Conservation (phyloP, 176 grass and related monocot genomes). For the Cenchrus fungigraminus region DNA sequence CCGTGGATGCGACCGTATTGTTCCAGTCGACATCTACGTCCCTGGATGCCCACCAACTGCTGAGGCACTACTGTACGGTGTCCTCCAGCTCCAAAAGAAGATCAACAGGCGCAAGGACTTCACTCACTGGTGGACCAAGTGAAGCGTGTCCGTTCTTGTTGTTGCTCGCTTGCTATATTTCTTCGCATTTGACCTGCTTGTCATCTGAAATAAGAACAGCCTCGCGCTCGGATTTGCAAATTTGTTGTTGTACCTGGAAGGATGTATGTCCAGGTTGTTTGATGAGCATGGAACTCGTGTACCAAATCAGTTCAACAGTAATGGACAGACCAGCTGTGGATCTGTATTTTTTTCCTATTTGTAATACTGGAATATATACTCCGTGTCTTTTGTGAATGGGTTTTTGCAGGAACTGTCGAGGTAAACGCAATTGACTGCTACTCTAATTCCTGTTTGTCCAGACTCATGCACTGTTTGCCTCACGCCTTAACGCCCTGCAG, state of each 20-base stretch:
- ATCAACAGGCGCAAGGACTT: conserved; percentile 98
- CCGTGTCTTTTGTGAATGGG: conserved; percentile 8
- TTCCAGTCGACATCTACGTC: conserved; percentile 91
- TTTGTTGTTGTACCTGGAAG: conserved; percentile 35
- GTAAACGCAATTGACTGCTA: neutral
- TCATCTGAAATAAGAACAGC: conserved; percentile 60
- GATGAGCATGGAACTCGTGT: conserved; percentile 27
- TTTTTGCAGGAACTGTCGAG: neutral
- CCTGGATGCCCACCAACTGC: conserved; percentile 95
- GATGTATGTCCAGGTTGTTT: conserved; percentile 22
- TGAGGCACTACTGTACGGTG: conserved; percentile 91
- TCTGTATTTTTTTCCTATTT: conserved; percentile 29
- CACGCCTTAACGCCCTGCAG: neutral
- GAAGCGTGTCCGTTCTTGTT: conserved; percentile 33
- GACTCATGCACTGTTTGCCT: neutral
- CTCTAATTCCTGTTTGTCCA: neutral
- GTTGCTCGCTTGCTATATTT: conserved; percentile 29
- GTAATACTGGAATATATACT: conserved; percentile 23
- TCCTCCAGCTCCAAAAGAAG: conserved; percentile 98
- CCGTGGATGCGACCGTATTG: conserved; percentile 92
- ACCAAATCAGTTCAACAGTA: conserved; percentile 25
- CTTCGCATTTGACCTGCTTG: conserved; percentile 19
- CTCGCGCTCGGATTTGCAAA: conserved; percentile 31
- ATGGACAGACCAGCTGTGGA: conserved; percentile 15
- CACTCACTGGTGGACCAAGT: conserved; percentile 97